phyloP scores from a whole-genome alignment of 2,329 filamentous ascomycete species.

The Parascedosporium putredinis region DNA sequence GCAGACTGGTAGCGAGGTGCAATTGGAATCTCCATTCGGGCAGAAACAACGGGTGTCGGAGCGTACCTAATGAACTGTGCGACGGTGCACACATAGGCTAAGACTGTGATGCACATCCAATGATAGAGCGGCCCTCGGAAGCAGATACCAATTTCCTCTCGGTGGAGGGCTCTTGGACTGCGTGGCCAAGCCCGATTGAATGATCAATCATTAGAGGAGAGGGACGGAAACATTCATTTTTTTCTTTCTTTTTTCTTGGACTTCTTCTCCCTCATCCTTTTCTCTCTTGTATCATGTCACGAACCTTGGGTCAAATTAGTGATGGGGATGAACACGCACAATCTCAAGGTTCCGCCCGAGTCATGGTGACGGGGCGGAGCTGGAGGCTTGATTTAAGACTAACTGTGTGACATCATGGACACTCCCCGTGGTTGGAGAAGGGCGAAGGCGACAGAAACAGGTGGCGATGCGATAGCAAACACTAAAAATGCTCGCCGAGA shows the following conservation, averaged over 20 bases:
- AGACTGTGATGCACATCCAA: not conserved
- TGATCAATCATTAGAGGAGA: not conserved
- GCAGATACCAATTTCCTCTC: not conserved
- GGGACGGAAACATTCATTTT: not conserved
- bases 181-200: slow-evolving; percentile 2
- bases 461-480: no score
- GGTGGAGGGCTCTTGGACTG: not conserved
- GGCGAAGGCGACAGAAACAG: not conserved
- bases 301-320: no score
- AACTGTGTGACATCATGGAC: not conserved
- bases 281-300: no score
- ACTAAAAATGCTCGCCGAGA: no score
- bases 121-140: not conserved
- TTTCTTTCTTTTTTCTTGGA: no score
- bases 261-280: no score
- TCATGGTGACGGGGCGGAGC: not conserved
- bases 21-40: not conserved
- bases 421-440: not conserved
- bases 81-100: not conserved
- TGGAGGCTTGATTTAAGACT: not conserved
- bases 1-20: not conserved
- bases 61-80: not conserved
- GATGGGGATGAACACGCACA: no score
- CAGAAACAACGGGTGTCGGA: not conserved
- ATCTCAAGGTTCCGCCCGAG: not conserved